Evolutionary conservation across 2,329 filamentous ascomycete species (phyloP), one percentile per base, ranked within the genome.

Genomic region (Nothophoma quercina): DNA sequence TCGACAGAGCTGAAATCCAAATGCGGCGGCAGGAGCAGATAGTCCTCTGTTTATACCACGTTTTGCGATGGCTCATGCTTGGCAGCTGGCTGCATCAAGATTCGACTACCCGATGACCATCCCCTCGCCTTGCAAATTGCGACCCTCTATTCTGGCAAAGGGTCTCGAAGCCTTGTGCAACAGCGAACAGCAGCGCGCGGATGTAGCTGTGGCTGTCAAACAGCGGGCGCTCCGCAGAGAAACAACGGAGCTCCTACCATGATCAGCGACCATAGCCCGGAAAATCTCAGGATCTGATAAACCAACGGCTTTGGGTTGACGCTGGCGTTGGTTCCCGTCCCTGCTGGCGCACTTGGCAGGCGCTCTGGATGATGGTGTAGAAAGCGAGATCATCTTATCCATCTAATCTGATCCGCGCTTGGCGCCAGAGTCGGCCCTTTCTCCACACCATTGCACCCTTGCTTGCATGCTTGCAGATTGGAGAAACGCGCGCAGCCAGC

Each of bases 301-400:
- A 21, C 28, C 35, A 41, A 36, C 28, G 29, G 35, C 8, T 28
- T 39, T 18, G 15, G 18, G 36, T 29, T 35, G 41, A 23, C 26
- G 28, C 34, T 39, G 33, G 47, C 40, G 26, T 30, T 44, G 40
- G 47, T 44, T 33, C 33, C 21, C 19, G 26, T 38, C 26, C n/a
- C 25, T 32, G 40, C 25, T 45, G 48, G 48, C 22, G 47, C 34
- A 25, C 47, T 52, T 46, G 41, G 41, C 49, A 52, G 49, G 25
- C 35, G 41, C 36, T 16, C 41, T 29, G 9, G 16, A 8, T 34
- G 16, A 22, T 26, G 40, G 21, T 7, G 48, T 38, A n/a, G n/a
- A n/a, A n/a, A n/a, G n/a, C 29, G 28, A 28, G 18, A 18, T 10
- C n/a, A 39, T 33, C 7, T 42, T 38, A 30, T 7, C 23, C 36